Evolutionary conservation across 2,329 filamentous ascomycete species (phyloP), one percentile per base, ranked within the genome.

Genomic region (Bisporella sp.): DNA sequence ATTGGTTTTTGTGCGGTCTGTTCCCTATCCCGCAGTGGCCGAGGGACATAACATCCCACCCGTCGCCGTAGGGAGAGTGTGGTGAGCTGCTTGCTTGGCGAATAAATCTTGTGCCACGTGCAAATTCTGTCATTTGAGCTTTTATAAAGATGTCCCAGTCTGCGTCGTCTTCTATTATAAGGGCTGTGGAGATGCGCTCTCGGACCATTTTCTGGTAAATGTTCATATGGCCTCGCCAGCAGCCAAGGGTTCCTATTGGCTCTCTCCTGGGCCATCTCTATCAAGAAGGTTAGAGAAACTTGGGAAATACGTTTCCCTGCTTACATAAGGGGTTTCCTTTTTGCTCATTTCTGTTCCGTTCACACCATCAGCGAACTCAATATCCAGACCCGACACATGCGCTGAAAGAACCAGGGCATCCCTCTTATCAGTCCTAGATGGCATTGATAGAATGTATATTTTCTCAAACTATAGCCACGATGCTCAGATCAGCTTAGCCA

Each of bases 401-500:
- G 71, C 66, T 9, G 69, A 66, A 7, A 78, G 60, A 1, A 67
- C 61, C 9, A 78, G 61, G 1, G 69, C 70, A 65, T 78, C 75
- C 31, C 71, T 69, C 55, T 74, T 74, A 58, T 77, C 73, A 3
- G 68, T 69, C 39, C 75, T 67, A 37, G 70, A 66, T 4, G 71
- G 69, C 9, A 77, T 62, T 6, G 71, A 69, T 43, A 78, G 65
- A 33, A 73, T 69, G 46, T 74, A 72, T 33, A 75, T 64, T 47
- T 72, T 70, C 47, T 74, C 62, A 53, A 74, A 74, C 57, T 59
- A 13, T 2, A 28, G 3, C 40, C 9, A 42, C 13, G 8, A 21
- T 42, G 21, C 21, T 21, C 3, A 3, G 21, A 3, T 21, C 21
- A 21, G 21, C 21, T 21, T 21, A 21, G 21, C 21, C 21, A 21